These are phyloP conservation scores for Flaveria brownii DNA, from an alignment of 129 eudicot genomes.

Conservation along the genomic window DNA sequence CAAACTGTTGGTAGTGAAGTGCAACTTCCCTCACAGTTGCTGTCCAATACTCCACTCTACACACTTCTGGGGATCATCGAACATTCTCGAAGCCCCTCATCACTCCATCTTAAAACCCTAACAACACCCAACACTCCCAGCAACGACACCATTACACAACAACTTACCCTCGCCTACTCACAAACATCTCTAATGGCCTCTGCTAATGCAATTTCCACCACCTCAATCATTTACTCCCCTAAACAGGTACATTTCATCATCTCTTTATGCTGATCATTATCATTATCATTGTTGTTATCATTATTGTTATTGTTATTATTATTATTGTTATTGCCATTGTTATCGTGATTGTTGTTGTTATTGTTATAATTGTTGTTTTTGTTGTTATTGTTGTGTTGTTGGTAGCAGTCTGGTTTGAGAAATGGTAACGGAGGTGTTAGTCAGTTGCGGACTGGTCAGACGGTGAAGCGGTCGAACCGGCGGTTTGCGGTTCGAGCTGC, in stretches of 20 bases:
- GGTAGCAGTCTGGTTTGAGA: constrained; percentile 54
- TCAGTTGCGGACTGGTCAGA: constrained; percentile 55
- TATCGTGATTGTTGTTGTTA: no score
- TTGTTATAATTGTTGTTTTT: no score
- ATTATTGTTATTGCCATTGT: not conserved
- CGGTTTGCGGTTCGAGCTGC: constrained; percentile 73
- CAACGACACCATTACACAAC: constrained; percentile 16
- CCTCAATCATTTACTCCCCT: constrained; percentile 63
- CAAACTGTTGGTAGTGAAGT: constrained; percentile 15
- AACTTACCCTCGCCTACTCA: constrained; percentile 18
- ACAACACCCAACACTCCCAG: not conserved
- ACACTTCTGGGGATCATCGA: constrained; percentile 48
- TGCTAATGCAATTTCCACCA: constrained; percentile 70
- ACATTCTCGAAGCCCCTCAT: constrained; percentile 45
- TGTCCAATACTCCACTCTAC: constrained; percentile 15
- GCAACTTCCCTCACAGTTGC: not conserved
- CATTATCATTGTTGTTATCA: no score
- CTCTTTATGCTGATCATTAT: not conserved
- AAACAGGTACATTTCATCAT: constrained; percentile 42
- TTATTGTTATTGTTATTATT: no score
- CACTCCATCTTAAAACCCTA: constrained; percentile 36
- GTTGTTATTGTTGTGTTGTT: not conserved
- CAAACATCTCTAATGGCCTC: constrained; percentile 64
- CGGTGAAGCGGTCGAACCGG: constrained; percentile 32
- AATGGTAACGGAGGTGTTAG: constrained; percentile 43